Conservation (phyloP, 2,329 filamentous ascomycete genomes). For the Aurifilum marmelostoma region DNA sequence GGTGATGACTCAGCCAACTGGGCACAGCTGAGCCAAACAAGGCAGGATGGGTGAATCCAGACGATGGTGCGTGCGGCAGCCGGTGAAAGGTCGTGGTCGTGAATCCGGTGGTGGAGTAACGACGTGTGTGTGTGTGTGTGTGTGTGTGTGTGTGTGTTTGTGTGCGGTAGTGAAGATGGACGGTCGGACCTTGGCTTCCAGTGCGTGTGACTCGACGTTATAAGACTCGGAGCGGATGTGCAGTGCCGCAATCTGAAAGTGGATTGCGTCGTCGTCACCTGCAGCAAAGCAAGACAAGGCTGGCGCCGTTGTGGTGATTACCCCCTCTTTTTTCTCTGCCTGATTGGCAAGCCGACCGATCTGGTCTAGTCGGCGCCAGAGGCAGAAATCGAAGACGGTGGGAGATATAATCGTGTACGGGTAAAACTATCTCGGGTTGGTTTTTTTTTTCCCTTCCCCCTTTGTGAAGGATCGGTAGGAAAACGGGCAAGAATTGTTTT, state of each 20-base stretch:
- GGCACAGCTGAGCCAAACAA: not conserved
- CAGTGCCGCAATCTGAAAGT: constrained; percentile 1
- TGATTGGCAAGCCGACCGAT: not conserved
- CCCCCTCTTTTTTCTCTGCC: not conserved
- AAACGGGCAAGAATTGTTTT: not conserved
- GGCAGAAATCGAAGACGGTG: not conserved
- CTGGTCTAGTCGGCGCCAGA: not conserved
- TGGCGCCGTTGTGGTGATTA: not conserved
- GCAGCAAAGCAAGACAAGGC: not conserved
- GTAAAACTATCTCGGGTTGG: not conserved
- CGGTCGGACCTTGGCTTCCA: not conserved
- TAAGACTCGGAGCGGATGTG: not conserved
- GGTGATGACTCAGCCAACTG: not conserved
- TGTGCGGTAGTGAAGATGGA: not conserved
- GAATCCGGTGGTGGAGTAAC: not conserved
- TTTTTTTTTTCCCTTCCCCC: not conserved
- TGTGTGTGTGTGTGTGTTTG: not conserved
- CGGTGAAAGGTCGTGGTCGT: not conserved
- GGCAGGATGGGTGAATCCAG: not conserved
- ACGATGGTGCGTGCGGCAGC: not conserved
- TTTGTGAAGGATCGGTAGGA: not conserved
- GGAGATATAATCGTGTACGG: not conserved
- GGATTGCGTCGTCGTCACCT: constrained; percentile 11
- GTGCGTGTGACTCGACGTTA: not conserved
- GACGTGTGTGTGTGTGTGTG: not conserved